Conservation (phyloP, 1,139 yeast species). For the Suhomyces maxii region DNA sequence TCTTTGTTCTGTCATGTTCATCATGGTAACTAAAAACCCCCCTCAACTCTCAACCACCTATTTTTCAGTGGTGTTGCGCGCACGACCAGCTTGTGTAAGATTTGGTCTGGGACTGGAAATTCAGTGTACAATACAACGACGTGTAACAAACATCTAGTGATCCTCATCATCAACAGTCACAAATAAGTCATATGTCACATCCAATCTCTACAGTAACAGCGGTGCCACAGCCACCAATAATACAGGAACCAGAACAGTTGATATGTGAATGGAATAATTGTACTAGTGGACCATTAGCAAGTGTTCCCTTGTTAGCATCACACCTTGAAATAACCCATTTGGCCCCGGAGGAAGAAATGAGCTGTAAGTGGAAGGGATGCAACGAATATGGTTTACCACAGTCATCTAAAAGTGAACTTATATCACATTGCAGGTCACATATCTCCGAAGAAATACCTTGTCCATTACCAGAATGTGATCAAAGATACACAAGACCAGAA, state of each 20-base stretch:
- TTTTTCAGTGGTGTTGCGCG: too few species aligned
- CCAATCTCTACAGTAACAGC: not conserved
- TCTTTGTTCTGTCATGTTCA: too few species aligned
- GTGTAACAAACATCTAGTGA: not conserved
- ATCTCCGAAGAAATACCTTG: conserved; percentile 70
- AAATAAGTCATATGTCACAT: not conserved
- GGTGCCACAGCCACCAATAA: not conserved
- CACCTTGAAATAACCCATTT: conserved; percentile 36
- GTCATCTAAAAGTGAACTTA: conserved; percentile 59
- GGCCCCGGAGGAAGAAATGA: conserved; percentile 19
- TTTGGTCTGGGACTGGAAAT: too few species aligned
- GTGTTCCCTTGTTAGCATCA: conserved; percentile 24
- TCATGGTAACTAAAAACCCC: too few species aligned
- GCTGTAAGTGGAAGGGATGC: conserved; percentile 66
- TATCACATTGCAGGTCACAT: conserved; percentile 64
- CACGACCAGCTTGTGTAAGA: too few species aligned
- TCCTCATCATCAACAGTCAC: not conserved
- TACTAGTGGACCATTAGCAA: conserved; percentile 17
- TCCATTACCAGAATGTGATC: conserved; percentile 67
- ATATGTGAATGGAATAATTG: conserved; percentile 42
- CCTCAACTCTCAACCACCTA: too few species aligned
- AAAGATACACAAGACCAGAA: conserved; percentile 58
- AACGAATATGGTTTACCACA: conserved; percentile 53
- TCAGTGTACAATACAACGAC: not conserved
- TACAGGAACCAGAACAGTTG: conserved; percentile 1